Evolutionary conservation across 495 filamentous ascomycete species (phyloP).

Genomic region (Aspergillus avenaceus): DNA sequence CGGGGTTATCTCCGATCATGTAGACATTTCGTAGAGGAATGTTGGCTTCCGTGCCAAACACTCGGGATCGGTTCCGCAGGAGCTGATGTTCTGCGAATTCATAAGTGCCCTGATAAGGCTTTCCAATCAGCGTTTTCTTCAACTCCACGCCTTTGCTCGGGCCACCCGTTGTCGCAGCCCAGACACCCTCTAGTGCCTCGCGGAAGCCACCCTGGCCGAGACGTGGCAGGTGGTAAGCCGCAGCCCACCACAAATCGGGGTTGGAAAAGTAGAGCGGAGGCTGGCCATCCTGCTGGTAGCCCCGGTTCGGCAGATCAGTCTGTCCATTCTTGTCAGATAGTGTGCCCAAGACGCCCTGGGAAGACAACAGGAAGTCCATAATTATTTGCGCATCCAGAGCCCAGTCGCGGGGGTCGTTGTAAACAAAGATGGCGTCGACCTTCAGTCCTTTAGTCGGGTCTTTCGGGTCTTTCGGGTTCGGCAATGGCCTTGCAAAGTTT

Average conservation of each 20-base stretch:
- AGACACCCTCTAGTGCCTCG: constrained; percentile 72
- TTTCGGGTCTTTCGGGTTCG: constrained; percentile 26
- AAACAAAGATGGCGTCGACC: constrained; percentile 83
- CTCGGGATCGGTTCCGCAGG: constrained; percentile 50
- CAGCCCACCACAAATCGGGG: constrained; percentile 85
- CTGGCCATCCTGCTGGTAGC: constrained; percentile 75
- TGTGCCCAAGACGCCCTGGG: constrained; percentile 71
- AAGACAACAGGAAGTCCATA: constrained; percentile 73
- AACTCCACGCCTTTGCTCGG: constrained; percentile 51
- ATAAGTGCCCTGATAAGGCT: constrained; percentile 75
- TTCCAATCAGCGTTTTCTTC: constrained; percentile 69
- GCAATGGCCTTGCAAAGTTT: constrained; percentile 58
- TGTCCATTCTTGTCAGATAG: constrained; percentile 57
- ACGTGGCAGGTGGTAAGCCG: constrained; percentile 76
- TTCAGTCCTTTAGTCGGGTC: constrained; percentile 52
- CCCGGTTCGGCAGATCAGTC: constrained; percentile 58
- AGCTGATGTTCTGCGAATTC: constrained; percentile 77
- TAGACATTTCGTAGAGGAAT: constrained; percentile 64
- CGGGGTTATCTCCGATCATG: constrained; percentile 98
- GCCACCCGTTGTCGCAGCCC: constrained; percentile 67
- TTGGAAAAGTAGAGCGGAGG: constrained; percentile 84
- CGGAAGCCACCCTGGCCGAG: constrained; percentile 93
- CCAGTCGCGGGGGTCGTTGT: constrained; percentile 93
- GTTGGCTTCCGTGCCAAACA: constrained; percentile 32
- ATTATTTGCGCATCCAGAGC: constrained; percentile 81